phyloP scores from a whole-genome alignment of 2,329 filamentous ascomycete genomes.

The Sarocladiaceae sp. region DNA sequence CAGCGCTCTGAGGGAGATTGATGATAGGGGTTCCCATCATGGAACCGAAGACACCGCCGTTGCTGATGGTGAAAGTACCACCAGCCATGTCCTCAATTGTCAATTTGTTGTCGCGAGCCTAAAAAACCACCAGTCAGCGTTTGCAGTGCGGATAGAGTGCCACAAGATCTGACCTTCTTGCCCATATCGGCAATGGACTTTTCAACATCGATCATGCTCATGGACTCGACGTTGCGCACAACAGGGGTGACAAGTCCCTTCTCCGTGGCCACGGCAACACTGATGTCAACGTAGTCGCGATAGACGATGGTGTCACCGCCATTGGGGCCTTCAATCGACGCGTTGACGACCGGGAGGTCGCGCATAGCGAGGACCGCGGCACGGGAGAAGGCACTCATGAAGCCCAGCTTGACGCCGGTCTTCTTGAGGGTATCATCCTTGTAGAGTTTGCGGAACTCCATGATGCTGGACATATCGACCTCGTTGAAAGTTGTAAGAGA shows the following conservation, averaged over 20 bases:
- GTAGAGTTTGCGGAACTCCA: constrained; percentile 96
- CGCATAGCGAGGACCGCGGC: constrained; percentile 89
- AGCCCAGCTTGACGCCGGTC: constrained; percentile 95
- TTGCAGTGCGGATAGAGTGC: constrained; percentile 9
- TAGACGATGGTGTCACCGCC: constrained; percentile 97
- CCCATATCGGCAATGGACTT: constrained; percentile 87
- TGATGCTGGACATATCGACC: constrained; percentile 96
- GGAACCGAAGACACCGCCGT: constrained; percentile 93
- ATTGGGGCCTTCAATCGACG: constrained; percentile 91
- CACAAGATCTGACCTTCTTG: constrained; percentile 70
- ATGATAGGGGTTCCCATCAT: constrained; percentile 98
- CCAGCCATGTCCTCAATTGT: constrained; percentile 99
- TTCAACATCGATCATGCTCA: constrained; percentile 88
- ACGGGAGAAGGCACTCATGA: constrained; percentile 96
- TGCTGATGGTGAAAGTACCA: constrained; percentile 96
- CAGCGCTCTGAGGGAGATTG: constrained; percentile 89
- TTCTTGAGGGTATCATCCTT: constrained; percentile 96
- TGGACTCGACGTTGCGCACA: constrained; percentile 82
- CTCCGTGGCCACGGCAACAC: constrained; percentile 92
- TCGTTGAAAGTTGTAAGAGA: constrained; percentile 98
- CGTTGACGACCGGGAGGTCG: constrained; percentile 90
- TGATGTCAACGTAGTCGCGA: constrained; percentile 96
- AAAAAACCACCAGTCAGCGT: constrained; percentile 10
- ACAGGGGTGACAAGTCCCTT: constrained; percentile 97
- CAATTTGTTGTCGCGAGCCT: constrained; percentile 92